Conservation (phyloP, 106 monocot genomes). For the Cymbidium sinense region DNA sequence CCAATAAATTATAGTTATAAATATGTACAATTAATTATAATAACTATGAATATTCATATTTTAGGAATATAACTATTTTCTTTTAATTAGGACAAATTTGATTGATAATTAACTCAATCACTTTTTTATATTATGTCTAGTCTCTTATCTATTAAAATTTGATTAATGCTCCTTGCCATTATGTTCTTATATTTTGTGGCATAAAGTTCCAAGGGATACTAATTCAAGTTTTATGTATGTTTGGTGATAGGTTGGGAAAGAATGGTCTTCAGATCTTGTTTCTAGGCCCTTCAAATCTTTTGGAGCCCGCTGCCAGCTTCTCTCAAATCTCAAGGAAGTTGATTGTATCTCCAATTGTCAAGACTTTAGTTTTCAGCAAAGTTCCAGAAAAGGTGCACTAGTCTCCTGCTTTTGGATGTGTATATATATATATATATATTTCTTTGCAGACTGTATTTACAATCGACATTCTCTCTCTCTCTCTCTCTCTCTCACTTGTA, state of each 20-base stretch:
- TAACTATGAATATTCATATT: too few relatives aligned
- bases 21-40: too few relatives aligned
- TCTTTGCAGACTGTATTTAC: neutral
- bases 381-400: constrained; percentile 85
- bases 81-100: too few relatives aligned
- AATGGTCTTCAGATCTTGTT: constrained; percentile 99
- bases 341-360: constrained; percentile 96
- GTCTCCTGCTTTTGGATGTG: neutral
- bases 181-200: neutral
- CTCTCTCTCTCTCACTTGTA: neutral
- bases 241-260: constrained; percentile 79
- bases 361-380: constrained; percentile 96
- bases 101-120: too few relatives aligned
- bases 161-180: neutral
- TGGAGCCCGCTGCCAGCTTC: constrained; percentile 84
- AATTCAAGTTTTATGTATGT: neutral
- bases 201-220: neutral
- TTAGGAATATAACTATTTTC: too few relatives aligned
- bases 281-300: constrained; percentile 89
- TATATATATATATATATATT: neutral
- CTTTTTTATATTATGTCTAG: too few relatives aligned
- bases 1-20: too few relatives aligned
- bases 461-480: too few relatives aligned
- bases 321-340: constrained; percentile 87
- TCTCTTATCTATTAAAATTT: too few relatives aligned